Percentiles rank a stretch among this genome's conserved stretches.
These are phyloP conservation scores for Schizophyllum amplum DNA, from an alignment of 1,284 basidiomycete species.

Conservation along the genomic window DNA sequence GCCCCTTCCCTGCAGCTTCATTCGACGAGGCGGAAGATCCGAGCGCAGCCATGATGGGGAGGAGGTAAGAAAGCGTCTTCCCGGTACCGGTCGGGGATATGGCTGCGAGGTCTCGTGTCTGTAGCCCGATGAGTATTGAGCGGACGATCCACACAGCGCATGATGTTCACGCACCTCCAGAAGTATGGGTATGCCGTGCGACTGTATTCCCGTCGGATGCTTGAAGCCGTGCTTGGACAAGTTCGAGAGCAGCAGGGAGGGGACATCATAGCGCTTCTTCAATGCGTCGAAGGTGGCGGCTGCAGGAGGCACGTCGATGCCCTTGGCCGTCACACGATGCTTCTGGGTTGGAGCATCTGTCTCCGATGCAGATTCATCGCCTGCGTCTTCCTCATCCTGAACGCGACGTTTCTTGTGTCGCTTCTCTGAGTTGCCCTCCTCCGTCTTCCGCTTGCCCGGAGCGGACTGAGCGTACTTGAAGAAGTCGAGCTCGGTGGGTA, in stretches of 20 bases:
- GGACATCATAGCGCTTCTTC: slow-evolving; percentile 43
- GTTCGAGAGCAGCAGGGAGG: slow-evolving; percentile 55
- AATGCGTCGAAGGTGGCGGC: slow-evolving; percentile 54
- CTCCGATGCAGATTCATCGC: slow-evolving; percentile 20
- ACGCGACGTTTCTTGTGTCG: slow-evolving; percentile 12
- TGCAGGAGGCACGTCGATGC: slow-evolving; percentile 50
- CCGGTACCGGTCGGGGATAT: slow-evolving; percentile 94
- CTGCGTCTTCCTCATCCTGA: slow-evolving; percentile 23
- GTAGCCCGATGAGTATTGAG: slow-evolving; percentile 4
- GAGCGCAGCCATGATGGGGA: slow-evolving; percentile 71
- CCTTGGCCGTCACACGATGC: slow-evolving; percentile 66
- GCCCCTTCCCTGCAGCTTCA: slow-evolving; percentile 42
- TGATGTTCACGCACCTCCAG: slow-evolving; percentile 42
- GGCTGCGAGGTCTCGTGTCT: slow-evolving; percentile 78
- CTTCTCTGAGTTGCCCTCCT: slow-evolving; percentile 10
- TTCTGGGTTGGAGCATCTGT: slow-evolving; percentile 24
- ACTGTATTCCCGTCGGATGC: slow-evolving; percentile 66
- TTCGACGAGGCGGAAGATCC: slow-evolving; percentile 49
- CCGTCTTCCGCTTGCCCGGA: slow-evolving; percentile 39
- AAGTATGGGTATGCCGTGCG: slow-evolving; percentile 66
- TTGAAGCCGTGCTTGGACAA: slow-evolving; percentile 51
- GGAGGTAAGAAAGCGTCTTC: slow-evolving; percentile 85
- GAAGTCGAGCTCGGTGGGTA: slow-evolving; percentile 81
- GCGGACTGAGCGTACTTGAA: slow-evolving; percentile 72
- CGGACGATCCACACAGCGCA: slow-evolving; percentile 1